Evolutionary conservation across 305 asterid genomes (phyloP).

Genomic region (Solanum aculeatissimum): DNA sequence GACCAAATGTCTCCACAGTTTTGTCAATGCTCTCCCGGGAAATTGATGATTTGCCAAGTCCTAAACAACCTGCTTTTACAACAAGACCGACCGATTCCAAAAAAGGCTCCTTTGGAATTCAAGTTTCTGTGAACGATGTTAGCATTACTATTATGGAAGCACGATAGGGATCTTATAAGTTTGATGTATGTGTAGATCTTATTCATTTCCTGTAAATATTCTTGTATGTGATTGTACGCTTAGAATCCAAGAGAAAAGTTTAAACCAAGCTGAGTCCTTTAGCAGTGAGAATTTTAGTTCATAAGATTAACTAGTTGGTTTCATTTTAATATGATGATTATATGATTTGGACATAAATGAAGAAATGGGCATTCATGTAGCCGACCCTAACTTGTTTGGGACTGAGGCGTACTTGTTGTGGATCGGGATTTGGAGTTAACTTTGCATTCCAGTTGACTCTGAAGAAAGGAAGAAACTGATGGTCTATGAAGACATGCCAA

Average conservation of each 20-base stretch:
- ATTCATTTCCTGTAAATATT: neutral
- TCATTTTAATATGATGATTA: neutral
- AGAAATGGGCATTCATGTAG: neutral
- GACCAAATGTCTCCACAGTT: slow-evolving; percentile 11
- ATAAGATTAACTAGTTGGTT: neutral
- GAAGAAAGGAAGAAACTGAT: slow-evolving; percentile 25
- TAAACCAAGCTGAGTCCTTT: neutral
- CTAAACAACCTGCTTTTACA: slow-evolving; percentile 9
- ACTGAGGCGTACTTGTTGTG: neutral
- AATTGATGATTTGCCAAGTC: slow-evolving; percentile 10
- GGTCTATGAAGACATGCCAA: neutral
- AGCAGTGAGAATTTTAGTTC: neutral
- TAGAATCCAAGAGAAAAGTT: neutral
- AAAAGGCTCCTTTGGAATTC: neutral
- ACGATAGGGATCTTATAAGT: neutral
- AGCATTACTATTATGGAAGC: neutral
- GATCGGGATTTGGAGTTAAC: neutral
- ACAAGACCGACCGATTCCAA: neutral
- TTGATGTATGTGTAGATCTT: neutral
- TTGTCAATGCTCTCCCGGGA: slow-evolving; percentile 14
- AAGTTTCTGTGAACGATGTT: neutral
- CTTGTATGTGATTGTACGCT: neutral
- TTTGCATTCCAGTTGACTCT: neutral
- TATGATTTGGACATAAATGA: neutral
- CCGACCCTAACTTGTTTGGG: neutral